These are phyloP conservation scores for Rosa lucieae DNA, from an alignment of 306 rosid species.

Conservation along the genomic window DNA sequence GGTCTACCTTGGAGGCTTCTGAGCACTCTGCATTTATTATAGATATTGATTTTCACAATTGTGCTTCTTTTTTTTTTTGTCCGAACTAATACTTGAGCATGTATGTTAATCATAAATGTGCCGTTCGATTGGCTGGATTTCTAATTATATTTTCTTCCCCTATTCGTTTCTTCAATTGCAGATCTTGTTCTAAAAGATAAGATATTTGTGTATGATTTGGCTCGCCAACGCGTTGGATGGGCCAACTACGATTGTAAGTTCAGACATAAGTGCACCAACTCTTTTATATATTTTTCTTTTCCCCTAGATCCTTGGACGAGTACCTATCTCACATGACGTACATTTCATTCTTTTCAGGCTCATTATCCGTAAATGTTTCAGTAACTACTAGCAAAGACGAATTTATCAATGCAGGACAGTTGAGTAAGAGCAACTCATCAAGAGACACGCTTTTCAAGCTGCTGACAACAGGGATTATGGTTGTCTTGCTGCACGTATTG, in stretches of 20 bases:
- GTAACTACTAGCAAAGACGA: conserved; percentile 75
- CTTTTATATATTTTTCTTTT: not conserved
- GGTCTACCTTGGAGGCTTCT: not conserved
- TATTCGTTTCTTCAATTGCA: conserved; percentile 36
- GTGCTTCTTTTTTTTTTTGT: not conserved
- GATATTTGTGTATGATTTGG: conserved; percentile 81
- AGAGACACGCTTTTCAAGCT: conserved; percentile 42
- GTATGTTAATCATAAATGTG: not conserved
- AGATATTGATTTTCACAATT: not conserved
- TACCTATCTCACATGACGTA: not conserved
- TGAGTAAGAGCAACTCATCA: conserved; percentile 43
- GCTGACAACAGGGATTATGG: conserved; percentile 42
- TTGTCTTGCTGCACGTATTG: conserved; percentile 43
- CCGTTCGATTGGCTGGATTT: not conserved
- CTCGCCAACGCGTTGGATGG: conserved; percentile 82
- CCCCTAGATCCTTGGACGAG: not conserved
- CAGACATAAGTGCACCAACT: not conserved
- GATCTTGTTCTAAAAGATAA: conserved; percentile 87
- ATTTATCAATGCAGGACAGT: conserved; percentile 62
- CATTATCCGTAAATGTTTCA: conserved; percentile 78
- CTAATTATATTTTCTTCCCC: conserved; percentile 8
- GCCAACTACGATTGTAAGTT: conserved; percentile 83
- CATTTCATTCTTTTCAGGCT: conserved; percentile 51
- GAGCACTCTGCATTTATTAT: not conserved
- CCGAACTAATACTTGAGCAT: not conserved